Evolutionary conservation across 225 moss, liverwort and hornwort species (phyloP).

Genomic region (Thuidium tamariscinum): DNA sequence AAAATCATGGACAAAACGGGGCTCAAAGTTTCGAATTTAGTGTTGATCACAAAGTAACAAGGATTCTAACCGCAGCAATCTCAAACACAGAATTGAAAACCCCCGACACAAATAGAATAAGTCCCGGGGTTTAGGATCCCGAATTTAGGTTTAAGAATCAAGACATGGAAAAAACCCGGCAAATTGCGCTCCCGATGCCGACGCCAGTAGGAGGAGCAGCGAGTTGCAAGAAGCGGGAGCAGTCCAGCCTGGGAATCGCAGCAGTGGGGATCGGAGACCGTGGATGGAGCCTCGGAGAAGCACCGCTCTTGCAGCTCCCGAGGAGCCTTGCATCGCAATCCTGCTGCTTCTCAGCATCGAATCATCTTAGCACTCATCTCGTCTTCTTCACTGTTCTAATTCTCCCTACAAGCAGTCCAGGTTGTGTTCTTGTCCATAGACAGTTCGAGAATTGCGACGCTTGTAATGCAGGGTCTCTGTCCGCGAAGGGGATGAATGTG

Average conservation of each 20-base stretch:
- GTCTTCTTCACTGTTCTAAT: not conserved
- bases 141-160: not conserved
- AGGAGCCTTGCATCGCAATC: slow-evolving; percentile 11
- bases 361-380: not conserved
- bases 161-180: not conserved
- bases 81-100: not conserved
- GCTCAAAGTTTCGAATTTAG: not conserved
- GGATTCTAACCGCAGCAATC: not conserved
- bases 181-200: not conserved
- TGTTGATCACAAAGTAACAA: not conserved
- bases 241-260: not conserved
- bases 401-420: not conserved
- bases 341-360: not conserved
- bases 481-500: not conserved
- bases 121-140: not conserved
- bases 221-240: not conserved
- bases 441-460: not conserved
- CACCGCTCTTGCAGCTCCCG: not conserved
- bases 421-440: too few species aligned
- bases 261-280: not conserved
- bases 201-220: not conserved
- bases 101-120: not conserved
- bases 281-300: not conserved
- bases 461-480: not conserved
- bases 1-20: not conserved